These are phyloP conservation scores for Westerdykella aurantiaca DNA, from an alignment of 2,329 filamentous ascomycete species.

Conservation along the genomic window DNA sequence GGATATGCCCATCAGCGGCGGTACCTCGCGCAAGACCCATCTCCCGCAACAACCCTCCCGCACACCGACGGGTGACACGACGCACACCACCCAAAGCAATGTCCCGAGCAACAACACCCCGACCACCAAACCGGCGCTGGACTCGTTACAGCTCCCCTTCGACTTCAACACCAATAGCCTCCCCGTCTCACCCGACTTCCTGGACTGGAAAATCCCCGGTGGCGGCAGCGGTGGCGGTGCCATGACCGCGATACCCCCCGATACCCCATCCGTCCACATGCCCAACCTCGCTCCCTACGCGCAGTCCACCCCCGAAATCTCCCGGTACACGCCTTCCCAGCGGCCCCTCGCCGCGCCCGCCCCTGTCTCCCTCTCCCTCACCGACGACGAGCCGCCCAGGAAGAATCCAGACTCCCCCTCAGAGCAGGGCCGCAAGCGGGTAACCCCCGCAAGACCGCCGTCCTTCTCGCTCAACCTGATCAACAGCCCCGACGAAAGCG, in stretches of 20 bases:
- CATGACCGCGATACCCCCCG: conserved; percentile 41
- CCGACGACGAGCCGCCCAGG: conserved; percentile 47
- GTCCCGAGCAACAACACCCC: conserved; percentile 16
- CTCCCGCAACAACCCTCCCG: conserved; percentile 31
- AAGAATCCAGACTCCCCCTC: conserved; percentile 36
- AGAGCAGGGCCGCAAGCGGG: conserved; percentile 29
- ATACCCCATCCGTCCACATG: conserved; percentile 32
- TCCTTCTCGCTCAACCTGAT: conserved; percentile 46
- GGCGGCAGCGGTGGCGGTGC: conserved; percentile 27
- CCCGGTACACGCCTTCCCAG: conserved; percentile 37
- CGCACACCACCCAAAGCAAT: conserved; percentile 23
- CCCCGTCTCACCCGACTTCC: conserved; percentile 38
- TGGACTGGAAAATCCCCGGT: conserved; percentile 42
- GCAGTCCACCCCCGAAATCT: conserved; percentile 50
- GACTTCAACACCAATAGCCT: conserved; percentile 39
- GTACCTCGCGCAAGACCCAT: conserved; percentile 62
- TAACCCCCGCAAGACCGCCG: conserved; percentile 39
- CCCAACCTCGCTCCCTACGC: conserved; percentile 40
- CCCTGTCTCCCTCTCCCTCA: conserved; percentile 52
- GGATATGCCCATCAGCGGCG: conserved; percentile 79
- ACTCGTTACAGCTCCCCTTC: conserved; percentile 38
- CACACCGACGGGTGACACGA: conserved; percentile 34
- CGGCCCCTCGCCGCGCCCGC: conserved; percentile 38
- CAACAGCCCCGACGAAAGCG: conserved; percentile 65
- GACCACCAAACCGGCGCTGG: conserved; percentile 25